Percentiles rank a stretch among this genome's conserved stretches.
phyloP scores from a whole-genome alignment of 2,329 filamentous ascomycete genomes.

The Ustilaginoidea virens region DNA sequence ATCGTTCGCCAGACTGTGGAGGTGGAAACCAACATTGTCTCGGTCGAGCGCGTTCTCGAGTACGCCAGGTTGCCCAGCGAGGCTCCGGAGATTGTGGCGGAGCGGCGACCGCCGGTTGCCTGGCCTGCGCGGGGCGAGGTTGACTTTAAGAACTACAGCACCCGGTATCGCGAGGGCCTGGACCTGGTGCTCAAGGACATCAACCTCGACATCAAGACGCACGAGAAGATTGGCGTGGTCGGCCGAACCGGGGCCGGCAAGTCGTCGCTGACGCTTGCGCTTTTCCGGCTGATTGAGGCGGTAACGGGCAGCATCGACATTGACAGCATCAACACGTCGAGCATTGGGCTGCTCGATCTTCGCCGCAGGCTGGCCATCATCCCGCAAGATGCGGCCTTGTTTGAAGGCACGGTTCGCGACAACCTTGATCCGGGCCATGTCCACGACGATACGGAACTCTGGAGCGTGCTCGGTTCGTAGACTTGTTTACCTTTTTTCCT shows the following conservation, averaged over 20 bases:
- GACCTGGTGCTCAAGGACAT: constrained; percentile 90
- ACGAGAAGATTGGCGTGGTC: constrained; percentile 96
- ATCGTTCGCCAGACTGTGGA: constrained; percentile 97
- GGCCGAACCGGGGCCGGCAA: constrained; percentile 94
- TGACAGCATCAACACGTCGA: constrained; percentile 76
- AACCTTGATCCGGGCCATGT: constrained; percentile 91
- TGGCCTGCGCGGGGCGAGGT: constrained; percentile 88
- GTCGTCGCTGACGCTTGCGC: constrained; percentile 76
- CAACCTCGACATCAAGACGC: constrained; percentile 80
- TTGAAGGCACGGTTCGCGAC: constrained; percentile 83
- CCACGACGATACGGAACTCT: constrained; percentile 92
- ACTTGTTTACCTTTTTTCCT: too few species aligned
- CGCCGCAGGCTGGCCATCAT: constrained; percentile 88
- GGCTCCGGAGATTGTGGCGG: constrained; percentile 83
- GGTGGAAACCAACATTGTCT: constrained; percentile 99
- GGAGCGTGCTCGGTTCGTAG: constrained; percentile 76
- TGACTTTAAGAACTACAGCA: constrained; percentile 86
- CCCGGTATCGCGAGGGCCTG: constrained; percentile 76
- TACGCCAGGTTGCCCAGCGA: constrained; percentile 86
- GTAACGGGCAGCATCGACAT: constrained; percentile 72
- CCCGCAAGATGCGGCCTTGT: constrained; percentile 90
- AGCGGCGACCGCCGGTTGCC: constrained; percentile 70
- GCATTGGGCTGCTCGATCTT: constrained; percentile 79
- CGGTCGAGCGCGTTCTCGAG: constrained; percentile 92
- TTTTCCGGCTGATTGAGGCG: constrained; percentile 94